These are phyloP conservation scores for Phytophthora fragariaefolia DNA, from an alignment of 352 stramenopile species.

Conservation along the genomic window DNA sequence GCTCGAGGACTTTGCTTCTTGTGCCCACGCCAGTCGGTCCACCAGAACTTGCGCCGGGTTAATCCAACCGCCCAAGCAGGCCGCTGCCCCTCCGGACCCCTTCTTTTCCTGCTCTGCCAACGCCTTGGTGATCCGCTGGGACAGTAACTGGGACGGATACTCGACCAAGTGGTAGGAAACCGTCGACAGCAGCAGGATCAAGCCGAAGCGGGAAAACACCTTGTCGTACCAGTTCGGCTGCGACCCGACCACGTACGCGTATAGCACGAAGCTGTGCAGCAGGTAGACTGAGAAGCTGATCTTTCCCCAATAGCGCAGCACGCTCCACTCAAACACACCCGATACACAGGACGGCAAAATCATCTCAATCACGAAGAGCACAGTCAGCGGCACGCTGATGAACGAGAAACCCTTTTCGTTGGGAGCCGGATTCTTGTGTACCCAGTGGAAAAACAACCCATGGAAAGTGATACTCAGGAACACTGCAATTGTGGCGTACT, in stretches of 20 bases:
- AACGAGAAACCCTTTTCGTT: slow-evolving; percentile 33
- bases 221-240: slow-evolving; percentile 39
- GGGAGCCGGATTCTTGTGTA: slow-evolving; percentile 31
- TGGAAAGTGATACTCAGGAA: slow-evolving; percentile 41
- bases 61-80: slow-evolving; percentile 6
- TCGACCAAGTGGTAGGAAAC: slow-evolving; percentile 51
- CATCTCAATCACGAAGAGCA: slow-evolving; percentile 49
- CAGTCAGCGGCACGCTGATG: slow-evolving; percentile 35
- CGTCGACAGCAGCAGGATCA: slow-evolving; percentile 40
- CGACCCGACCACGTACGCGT: slow-evolving; percentile 13
- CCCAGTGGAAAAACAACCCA: slow-evolving; percentile 44
- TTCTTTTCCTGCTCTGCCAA: slow-evolving; percentile 25
- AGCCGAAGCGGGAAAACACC: slow-evolving; percentile 36
- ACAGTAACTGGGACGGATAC: slow-evolving; percentile 48
- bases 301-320: slow-evolving; percentile 50
- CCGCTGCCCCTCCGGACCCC: slow-evolving; percentile 11
- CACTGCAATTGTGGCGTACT: slow-evolving; percentile 33
- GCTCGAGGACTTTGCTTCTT: slow-evolving; percentile 19
- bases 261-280: slow-evolving; percentile 53
- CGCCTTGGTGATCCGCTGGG: slow-evolving; percentile 34
- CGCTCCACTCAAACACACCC: slow-evolving; percentile 42
- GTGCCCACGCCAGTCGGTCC: slow-evolving; percentile 20
- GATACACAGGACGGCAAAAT: slow-evolving; percentile 40
- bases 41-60: slow-evolving; percentile 8
- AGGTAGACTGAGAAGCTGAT: slow-evolving; percentile 56